phyloP scores from a whole-genome alignment of 2,329 filamentous ascomycete species.

The Xylariaceae sp. region DNA sequence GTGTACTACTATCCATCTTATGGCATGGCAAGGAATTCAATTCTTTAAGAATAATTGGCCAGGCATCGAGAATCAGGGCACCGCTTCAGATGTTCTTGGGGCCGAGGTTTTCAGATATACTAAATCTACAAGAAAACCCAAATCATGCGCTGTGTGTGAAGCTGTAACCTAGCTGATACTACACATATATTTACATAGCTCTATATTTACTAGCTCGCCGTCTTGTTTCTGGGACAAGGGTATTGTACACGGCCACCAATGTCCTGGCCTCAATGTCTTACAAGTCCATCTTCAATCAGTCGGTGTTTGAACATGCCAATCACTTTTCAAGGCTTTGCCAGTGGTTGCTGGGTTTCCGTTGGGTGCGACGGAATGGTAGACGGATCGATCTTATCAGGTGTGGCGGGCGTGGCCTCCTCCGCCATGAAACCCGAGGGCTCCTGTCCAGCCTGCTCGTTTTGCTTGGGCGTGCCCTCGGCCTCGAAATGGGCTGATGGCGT shows the following conservation, averaged over 20 bases:
- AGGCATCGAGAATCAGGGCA: no score
- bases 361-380: slow-evolving; percentile 10
- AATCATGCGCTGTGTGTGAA: no score
- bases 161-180: slow-evolving; percentile 6
- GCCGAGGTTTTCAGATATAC: no score
- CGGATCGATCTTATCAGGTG: slow-evolving; percentile 8
- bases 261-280: background rate
- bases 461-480: slow-evolving; percentile 26
- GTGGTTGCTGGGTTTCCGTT: slow-evolving; percentile 18
- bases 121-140: no score
- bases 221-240: slow-evolving; percentile 1
- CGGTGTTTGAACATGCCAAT: background rate
- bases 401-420: slow-evolving; percentile 10
- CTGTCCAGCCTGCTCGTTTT: slow-evolving; percentile 12
- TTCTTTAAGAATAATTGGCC: no score
- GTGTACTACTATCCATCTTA: no score
- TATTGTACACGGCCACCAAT: background rate
- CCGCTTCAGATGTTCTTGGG: no score
- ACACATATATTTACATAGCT: slow-evolving; percentile 18
- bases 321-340: slow-evolving; percentile 17
- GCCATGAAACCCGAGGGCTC: slow-evolving; percentile 11
- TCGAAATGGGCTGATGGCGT: slow-evolving; percentile 36
- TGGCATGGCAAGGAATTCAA: no score
- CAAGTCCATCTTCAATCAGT: background rate
- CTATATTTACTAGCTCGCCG: background rate